Evolutionary conservation across 306 rosid species (phyloP).

Genomic region (Pachyrhizus erosus): DNA sequence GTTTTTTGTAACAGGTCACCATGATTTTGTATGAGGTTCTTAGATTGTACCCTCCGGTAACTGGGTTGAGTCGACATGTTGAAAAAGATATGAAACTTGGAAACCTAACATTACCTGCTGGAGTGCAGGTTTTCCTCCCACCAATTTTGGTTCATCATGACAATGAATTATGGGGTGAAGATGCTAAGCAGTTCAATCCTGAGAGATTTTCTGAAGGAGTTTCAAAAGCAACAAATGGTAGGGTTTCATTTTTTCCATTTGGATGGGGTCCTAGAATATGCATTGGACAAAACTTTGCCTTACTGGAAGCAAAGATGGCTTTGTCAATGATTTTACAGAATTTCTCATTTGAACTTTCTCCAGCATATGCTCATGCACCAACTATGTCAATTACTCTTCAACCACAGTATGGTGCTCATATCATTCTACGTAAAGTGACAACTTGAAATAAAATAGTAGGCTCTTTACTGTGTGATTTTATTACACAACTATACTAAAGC

Average conservation of each 20-base stretch:
- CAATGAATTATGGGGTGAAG: not conserved
- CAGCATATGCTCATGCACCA: not conserved
- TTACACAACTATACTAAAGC: not conserved
- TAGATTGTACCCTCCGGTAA: not conserved
- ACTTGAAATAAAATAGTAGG: not conserved
- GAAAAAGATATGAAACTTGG: not conserved
- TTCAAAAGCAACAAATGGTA: not conserved
- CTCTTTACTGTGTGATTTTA: not conserved
- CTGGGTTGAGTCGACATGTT: not conserved
- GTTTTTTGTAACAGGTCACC: not conserved
- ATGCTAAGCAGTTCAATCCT: not conserved
- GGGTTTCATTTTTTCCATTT: not conserved
- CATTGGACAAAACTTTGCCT: not conserved
- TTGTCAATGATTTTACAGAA: not conserved
- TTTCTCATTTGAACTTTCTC: not conserved
- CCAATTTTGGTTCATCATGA: not conserved
- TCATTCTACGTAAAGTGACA: not conserved
- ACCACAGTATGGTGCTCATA: not conserved
- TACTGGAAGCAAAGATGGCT: not conserved
- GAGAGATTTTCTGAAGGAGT: not conserved
- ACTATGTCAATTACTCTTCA: not conserved
- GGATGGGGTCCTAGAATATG: conserved; percentile 1
- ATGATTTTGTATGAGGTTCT: not conserved
- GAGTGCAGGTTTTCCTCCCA: not conserved
- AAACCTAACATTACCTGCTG: not conserved